Conservation (phyloP, 129 eudicot species). For the Flaveria sonorensis region DNA sequence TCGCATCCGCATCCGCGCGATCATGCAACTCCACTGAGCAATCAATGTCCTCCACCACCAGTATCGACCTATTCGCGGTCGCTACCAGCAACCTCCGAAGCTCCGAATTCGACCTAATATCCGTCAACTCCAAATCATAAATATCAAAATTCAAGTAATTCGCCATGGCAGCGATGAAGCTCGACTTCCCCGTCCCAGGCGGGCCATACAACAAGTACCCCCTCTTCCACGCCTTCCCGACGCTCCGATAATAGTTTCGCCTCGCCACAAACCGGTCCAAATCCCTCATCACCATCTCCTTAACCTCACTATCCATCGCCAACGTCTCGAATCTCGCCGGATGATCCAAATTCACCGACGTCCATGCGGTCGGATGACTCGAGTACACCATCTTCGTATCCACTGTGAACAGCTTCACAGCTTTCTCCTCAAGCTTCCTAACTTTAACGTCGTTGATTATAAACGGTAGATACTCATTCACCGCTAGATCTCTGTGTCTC, state of each 20-base stretch:
- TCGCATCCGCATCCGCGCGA: background rate
- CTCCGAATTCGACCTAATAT: conserved; percentile 30
- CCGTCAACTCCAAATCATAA: conserved; percentile 35
- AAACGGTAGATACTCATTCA: conserved; percentile 50
- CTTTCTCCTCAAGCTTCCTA: conserved; percentile 31
- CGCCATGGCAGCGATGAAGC: conserved; percentile 36
- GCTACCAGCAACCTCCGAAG: conserved; percentile 43
- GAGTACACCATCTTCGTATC: conserved; percentile 38
- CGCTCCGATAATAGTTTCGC: conserved; percentile 53
- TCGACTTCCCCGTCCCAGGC: conserved; percentile 32
- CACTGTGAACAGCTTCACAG: conserved; percentile 43
- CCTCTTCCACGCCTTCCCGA: conserved; percentile 52
- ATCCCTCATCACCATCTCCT: conserved; percentile 29
- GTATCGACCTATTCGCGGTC: conserved; percentile 54
- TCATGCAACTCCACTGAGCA: conserved; percentile 51
- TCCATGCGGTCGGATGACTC: conserved; percentile 34
- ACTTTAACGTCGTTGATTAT: conserved; percentile 40
- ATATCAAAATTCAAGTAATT: conserved; percentile 34
- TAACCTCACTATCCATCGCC: conserved; percentile 24
- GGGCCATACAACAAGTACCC: conserved; percentile 34
- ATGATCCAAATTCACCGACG: conserved; percentile 24
- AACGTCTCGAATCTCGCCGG: conserved; percentile 25
- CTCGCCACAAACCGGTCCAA: conserved; percentile 35
- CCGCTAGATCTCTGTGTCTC: conserved; percentile 27
- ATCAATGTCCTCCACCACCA: conserved; percentile 64